Conservation (phyloP, 192 early-diverging fungal species). For the Haplosporangium gracile region DNA sequence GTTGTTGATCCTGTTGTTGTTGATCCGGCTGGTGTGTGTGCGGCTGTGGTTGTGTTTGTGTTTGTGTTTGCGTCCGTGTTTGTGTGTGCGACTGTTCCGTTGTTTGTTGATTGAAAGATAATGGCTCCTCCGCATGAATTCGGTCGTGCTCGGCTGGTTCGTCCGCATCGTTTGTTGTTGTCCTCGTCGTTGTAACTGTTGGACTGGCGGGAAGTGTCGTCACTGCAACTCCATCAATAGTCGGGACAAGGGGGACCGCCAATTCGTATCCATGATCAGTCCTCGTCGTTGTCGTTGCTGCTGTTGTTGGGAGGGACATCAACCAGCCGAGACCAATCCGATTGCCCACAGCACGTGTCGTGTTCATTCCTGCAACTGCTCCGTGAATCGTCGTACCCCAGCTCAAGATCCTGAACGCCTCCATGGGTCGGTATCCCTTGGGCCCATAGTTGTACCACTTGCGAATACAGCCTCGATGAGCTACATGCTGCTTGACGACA, state of each 20-base stretch:
- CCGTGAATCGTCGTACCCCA: slow-evolving; percentile 47
- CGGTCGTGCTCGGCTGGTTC: not conserved
- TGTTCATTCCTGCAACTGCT: slow-evolving; percentile 43
- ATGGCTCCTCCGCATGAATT: not conserved
- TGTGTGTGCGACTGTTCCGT: not conserved
- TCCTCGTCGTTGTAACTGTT: not conserved
- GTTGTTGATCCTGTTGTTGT: slow-evolving; percentile 7
- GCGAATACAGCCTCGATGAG: slow-evolving; percentile 49
- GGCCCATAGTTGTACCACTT: slow-evolving; percentile 59
- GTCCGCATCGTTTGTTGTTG: slow-evolving; percentile 15
- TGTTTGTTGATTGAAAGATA: slow-evolving; percentile 2
- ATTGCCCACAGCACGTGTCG: slow-evolving; percentile 7
- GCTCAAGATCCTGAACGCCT: slow-evolving; percentile 38
- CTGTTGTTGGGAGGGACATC: not conserved
- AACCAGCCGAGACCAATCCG: slow-evolving; percentile 45
- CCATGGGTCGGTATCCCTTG: slow-evolving; percentile 52
- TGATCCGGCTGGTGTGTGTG: not conserved
- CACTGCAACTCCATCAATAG: not conserved
- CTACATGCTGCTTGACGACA: slow-evolving; percentile 49
- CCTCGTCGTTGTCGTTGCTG: not conserved
- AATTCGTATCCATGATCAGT: not conserved
- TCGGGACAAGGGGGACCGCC: slow-evolving; percentile 20
- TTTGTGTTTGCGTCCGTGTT: slow-evolving; percentile 1
- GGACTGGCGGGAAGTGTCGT: not conserved
- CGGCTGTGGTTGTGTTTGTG: not conserved